Evolutionary conservation across 1,284 basidiomycete species (phyloP).

Genomic region (Cystobasidium pallidum): DNA sequence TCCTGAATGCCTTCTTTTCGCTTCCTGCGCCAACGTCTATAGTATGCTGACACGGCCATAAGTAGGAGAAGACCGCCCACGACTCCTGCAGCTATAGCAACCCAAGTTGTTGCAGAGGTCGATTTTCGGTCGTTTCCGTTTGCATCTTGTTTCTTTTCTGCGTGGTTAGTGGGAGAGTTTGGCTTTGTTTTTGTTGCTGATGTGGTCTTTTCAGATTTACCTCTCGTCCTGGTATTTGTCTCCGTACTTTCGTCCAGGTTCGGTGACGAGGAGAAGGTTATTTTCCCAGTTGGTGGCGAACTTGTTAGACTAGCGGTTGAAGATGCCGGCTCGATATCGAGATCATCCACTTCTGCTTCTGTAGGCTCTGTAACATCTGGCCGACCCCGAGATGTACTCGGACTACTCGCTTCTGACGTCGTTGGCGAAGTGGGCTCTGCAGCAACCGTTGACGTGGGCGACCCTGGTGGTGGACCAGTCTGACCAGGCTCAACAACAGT

Average conservation of each 20-base stretch:
- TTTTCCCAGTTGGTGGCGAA: constrained; percentile 1
- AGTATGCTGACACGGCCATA: constrained; percentile 40
- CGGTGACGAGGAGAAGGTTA: neutral
- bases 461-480: neutral
- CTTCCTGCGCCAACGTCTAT: constrained; percentile 29
- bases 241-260: neutral
- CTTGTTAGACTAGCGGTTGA: neutral
- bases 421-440: neutral
- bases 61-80: constrained; percentile 32
- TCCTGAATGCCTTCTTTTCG: neutral
- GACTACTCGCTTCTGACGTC: neutral
- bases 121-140: neutral
- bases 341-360: constrained; percentile 1
- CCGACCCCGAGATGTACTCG: neutral
- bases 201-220: neutral
- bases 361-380: neutral
- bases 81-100: constrained; percentile 21
- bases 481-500: neutral
- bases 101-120: constrained; percentile 16
- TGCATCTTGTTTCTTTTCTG: neutral
- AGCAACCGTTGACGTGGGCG: neutral
- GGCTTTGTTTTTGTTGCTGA: neutral
- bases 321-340: neutral
- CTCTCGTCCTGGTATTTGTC: neutral
- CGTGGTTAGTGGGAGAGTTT: neutral